A percentile compares a stretch with the other conserved stretches of the same genome.
Conservation (phyloP, 257 asterid species). For the Orobanche coerulescens region DNA sequence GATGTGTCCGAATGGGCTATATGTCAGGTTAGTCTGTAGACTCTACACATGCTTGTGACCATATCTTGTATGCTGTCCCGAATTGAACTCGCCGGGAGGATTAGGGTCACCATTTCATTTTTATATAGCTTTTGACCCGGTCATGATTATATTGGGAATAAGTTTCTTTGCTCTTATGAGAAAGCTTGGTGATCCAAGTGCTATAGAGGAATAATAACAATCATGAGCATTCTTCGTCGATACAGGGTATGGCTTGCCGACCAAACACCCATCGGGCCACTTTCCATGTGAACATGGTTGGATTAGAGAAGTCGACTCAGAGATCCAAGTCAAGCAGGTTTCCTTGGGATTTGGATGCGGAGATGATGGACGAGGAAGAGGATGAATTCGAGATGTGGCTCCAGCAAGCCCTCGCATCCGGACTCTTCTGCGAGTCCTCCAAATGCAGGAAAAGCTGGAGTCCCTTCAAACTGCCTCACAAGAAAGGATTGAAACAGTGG, state of each 20-base stretch:
- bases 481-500: slow-evolving; percentile 77
- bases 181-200: neutral
- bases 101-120: neutral
- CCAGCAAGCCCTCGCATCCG: slow-evolving; percentile 93
- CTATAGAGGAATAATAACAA: neutral
- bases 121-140: neutral
- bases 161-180: neutral
- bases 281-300: slow-evolving; percentile 99
- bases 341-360: slow-evolving; percentile 93
- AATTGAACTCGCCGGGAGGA: neutral
- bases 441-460: slow-evolving; percentile 98
- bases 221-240: too few species aligned
- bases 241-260: slow-evolving; percentile 91
- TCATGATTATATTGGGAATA: neutral
- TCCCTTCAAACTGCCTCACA: slow-evolving; percentile 87
- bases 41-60: neutral
- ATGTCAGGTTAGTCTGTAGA: slow-evolving; percentile 70
- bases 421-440: slow-evolving; percentile 78
- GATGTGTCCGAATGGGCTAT: slow-evolving; percentile 99
- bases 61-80: neutral
- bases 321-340: slow-evolving; percentile 76
- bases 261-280: slow-evolving; percentile 97
- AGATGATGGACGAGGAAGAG: slow-evolving; percentile 92
- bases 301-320: slow-evolving; percentile 67
- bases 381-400: slow-evolving; percentile 97